These are phyloP conservation scores for Quercus lobata DNA, from an alignment of 331 rosid species.

Conservation along the genomic window DNA sequence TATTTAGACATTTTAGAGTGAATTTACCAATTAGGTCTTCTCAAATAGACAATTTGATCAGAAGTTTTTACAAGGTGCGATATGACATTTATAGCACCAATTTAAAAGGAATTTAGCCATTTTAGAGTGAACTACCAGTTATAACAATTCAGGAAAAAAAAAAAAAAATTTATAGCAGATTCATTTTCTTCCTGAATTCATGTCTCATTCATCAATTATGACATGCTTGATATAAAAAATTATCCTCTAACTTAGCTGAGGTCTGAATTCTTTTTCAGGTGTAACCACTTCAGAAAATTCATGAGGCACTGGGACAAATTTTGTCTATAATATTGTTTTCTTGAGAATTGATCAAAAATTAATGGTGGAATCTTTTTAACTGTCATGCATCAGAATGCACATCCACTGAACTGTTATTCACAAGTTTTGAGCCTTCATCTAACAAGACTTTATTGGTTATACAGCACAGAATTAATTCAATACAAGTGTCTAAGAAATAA, in stretches of 20 bases:
- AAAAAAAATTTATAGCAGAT: not conserved
- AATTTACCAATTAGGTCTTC: not conserved
- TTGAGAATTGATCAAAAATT: not conserved
- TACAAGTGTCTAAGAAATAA: not conserved
- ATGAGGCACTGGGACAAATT: not conserved
- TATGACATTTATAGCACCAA: no score
- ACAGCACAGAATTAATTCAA: not conserved
- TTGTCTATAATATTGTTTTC: not conserved
- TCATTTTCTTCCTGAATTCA: not conserved
- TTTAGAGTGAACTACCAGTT: no score
- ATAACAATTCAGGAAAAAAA: no score
- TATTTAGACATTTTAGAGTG: not conserved
- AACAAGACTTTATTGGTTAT: not conserved
- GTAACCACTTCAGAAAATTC: not conserved
- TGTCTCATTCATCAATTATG: not conserved
- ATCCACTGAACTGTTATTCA: not conserved
- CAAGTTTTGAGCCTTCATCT: not conserved
- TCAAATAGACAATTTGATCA: not conserved
- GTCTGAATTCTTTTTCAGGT: not conserved
- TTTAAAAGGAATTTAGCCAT: no score
- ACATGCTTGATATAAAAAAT: not conserved
- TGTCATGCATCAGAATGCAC: no score
- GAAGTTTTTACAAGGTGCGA: not conserved
- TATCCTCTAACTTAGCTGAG: not conserved
- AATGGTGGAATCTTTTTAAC: no score